These are phyloP conservation scores for Sextonia rubra DNA, from an alignment of 164 flowering plant genomes.

Conservation along the genomic window DNA sequence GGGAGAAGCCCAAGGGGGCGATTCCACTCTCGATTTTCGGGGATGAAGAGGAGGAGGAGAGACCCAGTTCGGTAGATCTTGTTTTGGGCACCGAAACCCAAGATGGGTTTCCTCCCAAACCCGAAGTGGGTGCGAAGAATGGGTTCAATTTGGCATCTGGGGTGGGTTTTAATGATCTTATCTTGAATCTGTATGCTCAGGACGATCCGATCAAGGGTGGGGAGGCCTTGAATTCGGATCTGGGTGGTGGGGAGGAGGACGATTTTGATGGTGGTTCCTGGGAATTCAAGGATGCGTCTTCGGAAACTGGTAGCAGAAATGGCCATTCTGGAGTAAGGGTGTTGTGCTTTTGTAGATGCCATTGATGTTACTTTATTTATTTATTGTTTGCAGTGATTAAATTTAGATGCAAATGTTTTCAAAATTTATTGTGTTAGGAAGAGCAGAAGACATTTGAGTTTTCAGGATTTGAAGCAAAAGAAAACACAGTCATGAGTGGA, in stretches of 20 bases:
- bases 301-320: slow-evolving; percentile 12
- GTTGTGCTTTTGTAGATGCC: not conserved
- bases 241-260: slow-evolving; percentile 10
- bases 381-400: not conserved
- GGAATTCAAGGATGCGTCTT: slow-evolving; percentile 40
- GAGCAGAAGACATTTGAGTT: slow-evolving; percentile 12
- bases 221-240: slow-evolving; percentile 15
- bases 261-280: slow-evolving; percentile 31
- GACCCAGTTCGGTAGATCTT: slow-evolving; percentile 15
- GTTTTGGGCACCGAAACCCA: slow-evolving; percentile 1
- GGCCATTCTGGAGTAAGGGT: slow-evolving; percentile 25
- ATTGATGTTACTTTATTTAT: not conserved
- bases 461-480: slow-evolving; percentile 13
- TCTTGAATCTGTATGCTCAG: slow-evolving; percentile 34
- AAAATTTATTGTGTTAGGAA: slow-evolving; percentile 13
- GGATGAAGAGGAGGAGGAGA: slow-evolving; percentile 32
- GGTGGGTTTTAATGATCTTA: slow-evolving; percentile 31
- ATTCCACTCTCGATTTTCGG: slow-evolving; percentile 76
- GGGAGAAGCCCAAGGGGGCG: slow-evolving; percentile 56
- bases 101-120: slow-evolving; percentile 10
- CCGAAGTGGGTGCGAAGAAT: slow-evolving; percentile 11
- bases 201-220: slow-evolving; percentile 22
- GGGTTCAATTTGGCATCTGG: slow-evolving; percentile 13
- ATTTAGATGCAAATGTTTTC: not conserved
- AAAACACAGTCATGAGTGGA: not conserved